A percentile compares a stretch with the other conserved stretches of the same genome.
These are phyloP conservation scores for Picea sitchensis DNA, from an alignment of 75 land plant species.

Conservation along the genomic window DNA sequence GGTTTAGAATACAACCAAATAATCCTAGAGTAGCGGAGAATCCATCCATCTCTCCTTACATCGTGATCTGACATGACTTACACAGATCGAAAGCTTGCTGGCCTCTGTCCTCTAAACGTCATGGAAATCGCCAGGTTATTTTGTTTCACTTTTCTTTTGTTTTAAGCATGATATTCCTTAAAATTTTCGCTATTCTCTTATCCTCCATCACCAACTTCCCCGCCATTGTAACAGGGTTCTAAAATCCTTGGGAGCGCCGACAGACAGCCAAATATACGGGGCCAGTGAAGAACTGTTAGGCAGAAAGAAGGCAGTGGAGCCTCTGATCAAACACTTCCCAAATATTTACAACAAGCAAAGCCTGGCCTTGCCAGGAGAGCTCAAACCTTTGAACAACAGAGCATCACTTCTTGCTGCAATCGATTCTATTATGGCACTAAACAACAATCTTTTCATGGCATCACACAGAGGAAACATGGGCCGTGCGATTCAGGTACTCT, in stretches of 20 bases:
- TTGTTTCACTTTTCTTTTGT: neutral
- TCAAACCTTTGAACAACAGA: conserved; percentile 47
- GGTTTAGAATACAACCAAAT: conserved; percentile 45
- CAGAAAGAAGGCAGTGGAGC: conserved; percentile 49
- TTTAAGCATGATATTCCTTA: too few relatives aligned
- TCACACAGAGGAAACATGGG: conserved; percentile 95
- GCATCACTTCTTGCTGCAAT: conserved; percentile 83
- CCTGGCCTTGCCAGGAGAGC: conserved; percentile 61
- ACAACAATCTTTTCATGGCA: conserved; percentile 81
- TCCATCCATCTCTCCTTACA: conserved; percentile 56
- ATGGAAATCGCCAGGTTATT: conserved; percentile 67
- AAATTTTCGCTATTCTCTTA: too few relatives aligned
- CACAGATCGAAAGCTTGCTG: conserved; percentile 62
- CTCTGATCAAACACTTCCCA: conserved; percentile 61
- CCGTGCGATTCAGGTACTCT: conserved; percentile 57
- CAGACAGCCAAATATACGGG: conserved; percentile 55
- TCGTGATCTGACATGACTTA: conserved; percentile 52
- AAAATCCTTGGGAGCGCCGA: conserved; percentile 31
- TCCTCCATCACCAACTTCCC: too few relatives aligned
- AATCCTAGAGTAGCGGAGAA: conserved; percentile 30
- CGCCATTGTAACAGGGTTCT: conserved; percentile 25
- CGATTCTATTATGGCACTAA: too few relatives aligned
- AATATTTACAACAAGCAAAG: conserved; percentile 63
- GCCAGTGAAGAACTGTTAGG: conserved; percentile 88
- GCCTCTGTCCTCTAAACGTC: conserved; percentile 78